Base-by-base conservation (phyloP, 108 stramenopile species). In the Cyclotella cryptica region DNA sequence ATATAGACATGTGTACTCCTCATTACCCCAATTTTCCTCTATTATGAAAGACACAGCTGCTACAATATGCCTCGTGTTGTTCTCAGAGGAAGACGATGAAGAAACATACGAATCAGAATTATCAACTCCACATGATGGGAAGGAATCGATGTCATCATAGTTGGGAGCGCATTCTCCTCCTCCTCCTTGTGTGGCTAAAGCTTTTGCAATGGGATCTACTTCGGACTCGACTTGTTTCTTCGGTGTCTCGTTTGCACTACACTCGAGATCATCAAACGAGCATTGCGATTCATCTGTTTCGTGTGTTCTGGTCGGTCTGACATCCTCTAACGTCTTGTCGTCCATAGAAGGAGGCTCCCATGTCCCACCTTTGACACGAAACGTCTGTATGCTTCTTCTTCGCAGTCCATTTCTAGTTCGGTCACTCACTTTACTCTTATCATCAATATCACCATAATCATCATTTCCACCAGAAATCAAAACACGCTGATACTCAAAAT, bases 1-100 rank as follows among this genome's bases (percentile, higher is more conserved):
- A 80, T 95, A 95, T 15, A 95, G 54, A 69, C 92, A 95, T 11
- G 94, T 95, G 69, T 83, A 92, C 18, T 91, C 89, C 11, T 61
- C 18, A 67, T 90, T 89, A 45, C 94, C 93, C 83, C 88, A 90
- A 62, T 95, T 95, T 12, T 88, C 89, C 28, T 88, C 58, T 26
- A 95, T 72, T 30, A 87, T 77, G 42, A 95, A 57, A 3, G 80
- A 85, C 22, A 95, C 73, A 10, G 80, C 86, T 43, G 40, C 74
- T 27, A 87, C 58, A 41, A 84, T 27, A 28, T 79, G 80, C 0
- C 84, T 71, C 30, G 72, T 63, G 47, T 66, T 46, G 22, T 41
- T 45, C 54, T 22, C 11, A 22, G 19, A 13, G 0, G 42, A 45
- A 5, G 35, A 6, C 19, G 24, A 27, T 51, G 52, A 41, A 30